Evolutionary conservation across 2,329 filamentous ascomycete genomes (phyloP), one percentile per base, ranked within the genome.

Genomic region (Botrytis fragariae): DNA sequence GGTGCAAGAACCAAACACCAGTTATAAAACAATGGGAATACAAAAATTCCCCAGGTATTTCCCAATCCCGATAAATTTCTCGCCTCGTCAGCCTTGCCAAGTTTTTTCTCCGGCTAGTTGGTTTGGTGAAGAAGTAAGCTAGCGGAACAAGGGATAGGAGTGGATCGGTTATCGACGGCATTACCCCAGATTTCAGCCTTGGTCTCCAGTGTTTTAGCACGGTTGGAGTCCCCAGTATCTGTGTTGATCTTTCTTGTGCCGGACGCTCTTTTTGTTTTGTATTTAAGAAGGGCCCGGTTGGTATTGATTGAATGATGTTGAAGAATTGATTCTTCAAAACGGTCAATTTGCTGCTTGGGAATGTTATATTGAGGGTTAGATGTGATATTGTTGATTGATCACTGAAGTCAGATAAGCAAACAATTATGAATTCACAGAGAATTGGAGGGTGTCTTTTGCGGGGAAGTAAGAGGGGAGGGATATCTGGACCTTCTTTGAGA

Each of bases 111-210:
- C 12, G 12, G 45, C 20, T 29, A 20, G 16, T 16, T 16, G 10
- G 18, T 25, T 14, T n/a, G 9, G 16, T 37, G n/a, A 69, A 54
- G 14, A 20, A 42, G 14, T 18, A 14, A 44, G 48, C 65, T 68
- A 42, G n/a, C 3, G 18, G 5, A 57, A 18, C 48, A 42, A 25
- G n/a, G 65, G 65, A 32, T 42, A 0, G 20, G 69, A 67, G 16
- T 64, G 62, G 37, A 29, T 57, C 60, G 69, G 69, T 51, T 71
- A 71, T 35, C 44, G 18, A 29, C 69, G 69, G 60, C 65, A 57
- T 42, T 69, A 69, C 70, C 70, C 70, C 70, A 45, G 70, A 57
- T 72, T 72, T 32, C 39, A 72, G 70, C 70, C 70, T 72, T 42
- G 69, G 22, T n/a, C 25, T 29, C 45, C 20, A 57, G 18, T 65